Evolutionary conservation across 2,329 filamentous ascomycete genomes (phyloP).

Genomic region (Aspergillus caelatus): DNA sequence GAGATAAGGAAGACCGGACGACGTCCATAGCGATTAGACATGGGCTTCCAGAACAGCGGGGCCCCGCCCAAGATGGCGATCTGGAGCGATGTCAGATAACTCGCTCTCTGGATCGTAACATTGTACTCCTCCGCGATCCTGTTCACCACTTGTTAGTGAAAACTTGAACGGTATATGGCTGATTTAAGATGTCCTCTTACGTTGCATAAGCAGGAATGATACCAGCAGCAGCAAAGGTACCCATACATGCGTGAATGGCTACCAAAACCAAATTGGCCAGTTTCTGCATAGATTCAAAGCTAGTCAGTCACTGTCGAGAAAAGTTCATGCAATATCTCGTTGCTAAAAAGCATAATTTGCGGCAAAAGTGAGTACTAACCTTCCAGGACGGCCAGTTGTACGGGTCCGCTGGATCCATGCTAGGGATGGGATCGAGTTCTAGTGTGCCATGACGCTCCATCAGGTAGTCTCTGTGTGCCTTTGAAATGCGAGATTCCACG

Average conservation of each 20-base stretch:
- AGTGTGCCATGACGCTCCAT: conserved; percentile 58
- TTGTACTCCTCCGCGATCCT: conserved; percentile 55
- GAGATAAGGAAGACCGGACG: conserved; percentile 59
- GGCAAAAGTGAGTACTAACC: conserved; percentile 29
- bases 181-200: conserved; percentile 10
- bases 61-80: conserved; percentile 57
- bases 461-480: conserved; percentile 50
- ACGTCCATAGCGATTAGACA: conserved; percentile 57
- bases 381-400: conserved; percentile 62
- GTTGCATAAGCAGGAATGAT: conserved; percentile 59
- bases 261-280: conserved; percentile 58
- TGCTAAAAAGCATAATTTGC: not conserved
- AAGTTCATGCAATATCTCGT: not conserved
- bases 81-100: conserved; percentile 58
- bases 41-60: conserved; percentile 59
- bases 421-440: conserved; percentile 58
- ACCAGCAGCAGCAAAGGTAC: conserved; percentile 57
- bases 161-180: too few species aligned
- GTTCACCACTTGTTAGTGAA: not conserved
- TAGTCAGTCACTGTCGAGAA: conserved; percentile 2
- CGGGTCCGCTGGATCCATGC: conserved; percentile 55
- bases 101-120: conserved; percentile 51
- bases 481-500: conserved; percentile 30
- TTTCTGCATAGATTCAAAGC: conserved; percentile 45
- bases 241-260: conserved; percentile 62